A percentile compares a stretch with the other conserved stretches of the same genome.
Evolutionary conservation across 495 filamentous ascomycete species (phyloP).

Genomic region (Pyrenopolyporus hunteri): DNA sequence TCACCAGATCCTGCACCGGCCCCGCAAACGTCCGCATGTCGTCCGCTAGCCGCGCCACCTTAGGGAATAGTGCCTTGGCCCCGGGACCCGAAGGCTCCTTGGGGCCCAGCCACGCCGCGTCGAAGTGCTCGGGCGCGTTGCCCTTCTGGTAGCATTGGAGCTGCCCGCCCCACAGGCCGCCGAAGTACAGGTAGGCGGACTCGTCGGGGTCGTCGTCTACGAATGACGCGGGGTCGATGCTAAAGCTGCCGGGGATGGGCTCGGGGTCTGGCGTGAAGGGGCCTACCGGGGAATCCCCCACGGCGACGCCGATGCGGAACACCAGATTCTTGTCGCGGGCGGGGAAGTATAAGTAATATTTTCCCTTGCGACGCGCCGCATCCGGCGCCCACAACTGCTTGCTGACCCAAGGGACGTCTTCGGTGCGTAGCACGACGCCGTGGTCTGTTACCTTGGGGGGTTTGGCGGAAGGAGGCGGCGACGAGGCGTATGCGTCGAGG

Average conservation of each 20-base stretch:
- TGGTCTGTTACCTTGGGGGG: constrained; percentile 61
- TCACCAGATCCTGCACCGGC: constrained; percentile 57
- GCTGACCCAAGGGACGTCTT: constrained; percentile 66
- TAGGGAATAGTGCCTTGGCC: constrained; percentile 59
- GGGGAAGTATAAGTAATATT: constrained; percentile 70
- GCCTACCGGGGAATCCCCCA: constrained; percentile 58
- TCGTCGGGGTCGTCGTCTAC: constrained; percentile 61
- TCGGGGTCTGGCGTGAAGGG: constrained; percentile 64
- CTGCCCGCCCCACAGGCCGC: constrained; percentile 76
- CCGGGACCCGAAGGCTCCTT: constrained; percentile 61
- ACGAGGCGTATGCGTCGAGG: constrained; percentile 21
- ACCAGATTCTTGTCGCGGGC: constrained; percentile 62
- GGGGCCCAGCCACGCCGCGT: constrained; percentile 52
- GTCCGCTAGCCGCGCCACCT: constrained; percentile 63
- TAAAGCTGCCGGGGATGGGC: constrained; percentile 64
- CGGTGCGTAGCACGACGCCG: constrained; percentile 59
- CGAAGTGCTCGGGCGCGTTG: constrained; percentile 49
- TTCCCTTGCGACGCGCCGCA: constrained; percentile 62
- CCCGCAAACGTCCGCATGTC: constrained; percentile 67
- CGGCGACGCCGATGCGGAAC: constrained; percentile 71
- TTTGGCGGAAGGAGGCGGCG: background rate
- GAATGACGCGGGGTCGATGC: constrained; percentile 69
- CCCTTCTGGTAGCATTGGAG: constrained; percentile 60
- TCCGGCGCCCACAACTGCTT: constrained; percentile 72
- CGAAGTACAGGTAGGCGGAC: constrained; percentile 66